Base-by-base conservation (phyloP, 345 rosid species). In the Populus nigra region DNA sequence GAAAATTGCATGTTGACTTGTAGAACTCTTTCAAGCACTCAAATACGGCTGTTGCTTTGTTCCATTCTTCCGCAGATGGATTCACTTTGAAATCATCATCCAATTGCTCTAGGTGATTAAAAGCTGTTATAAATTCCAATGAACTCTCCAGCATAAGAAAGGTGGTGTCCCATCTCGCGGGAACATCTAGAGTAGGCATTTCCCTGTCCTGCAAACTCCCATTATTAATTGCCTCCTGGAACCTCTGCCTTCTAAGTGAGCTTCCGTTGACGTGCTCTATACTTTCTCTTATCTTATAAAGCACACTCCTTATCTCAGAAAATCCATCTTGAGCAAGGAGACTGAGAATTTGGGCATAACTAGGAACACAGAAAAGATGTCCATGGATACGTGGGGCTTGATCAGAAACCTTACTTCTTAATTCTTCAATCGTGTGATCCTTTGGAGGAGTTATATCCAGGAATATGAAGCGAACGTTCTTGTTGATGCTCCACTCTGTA, bases 191-290 rank as follows among this genome's bases (percentile, higher is more conserved):
- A 18, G 7, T 4, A 5, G 57, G 8, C 57, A 50, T 50, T 18
- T 50, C n/a, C 57, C 4, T 50, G n/a, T 1, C n/a, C 57, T 50
- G 57, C 1, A 50, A 50, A 17, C 57, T 50, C 57, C 57, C n/a
- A 6, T 50, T 17, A 50, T 0, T 0, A 50, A 50, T 50, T 50
- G 57, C n/a, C 57, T 0, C 0, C n/a, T 50, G 57, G 0, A 50
- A 50, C 57, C 0, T 18, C 57, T 17, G 57, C 3, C n/a, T 18
- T 50, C 0, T 6, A 18, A 50, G 57, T 50, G 57, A 17, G 22
- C 57, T 50, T 50, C 57, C 57, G 0, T 18, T 50, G 2, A 50
- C 9, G 8, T 50, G 18, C n/a, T 50, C 57, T 50, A 50, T 18
- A 18, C 57, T 18, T 50, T 50, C 57, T 50, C 57, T 50, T 50